These are phyloP conservation scores for Melaleuca quinquenervia DNA, from an alignment of 345 rosid species.

Conservation along the genomic window DNA sequence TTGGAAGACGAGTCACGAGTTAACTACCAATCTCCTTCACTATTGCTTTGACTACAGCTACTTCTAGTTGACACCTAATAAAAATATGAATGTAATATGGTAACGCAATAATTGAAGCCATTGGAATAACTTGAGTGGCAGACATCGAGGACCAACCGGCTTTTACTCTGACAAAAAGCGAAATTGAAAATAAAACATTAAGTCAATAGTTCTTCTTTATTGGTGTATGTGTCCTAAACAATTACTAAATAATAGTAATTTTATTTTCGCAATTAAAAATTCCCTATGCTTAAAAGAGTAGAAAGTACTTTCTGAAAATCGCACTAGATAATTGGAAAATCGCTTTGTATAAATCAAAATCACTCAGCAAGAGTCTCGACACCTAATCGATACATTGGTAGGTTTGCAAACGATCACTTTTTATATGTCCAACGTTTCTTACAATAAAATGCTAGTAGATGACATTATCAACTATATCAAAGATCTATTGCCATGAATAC, in stretches of 20 bases:
- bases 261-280: not conserved
- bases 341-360: too few relatives aligned
- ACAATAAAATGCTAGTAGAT: rapidly evolving
- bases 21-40: not conserved
- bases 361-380: not conserved
- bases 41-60: not conserved
- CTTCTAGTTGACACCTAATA: not conserved
- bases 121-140: not conserved
- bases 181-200: not conserved
- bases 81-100: not conserved
- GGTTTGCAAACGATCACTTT: not conserved
- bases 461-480: not conserved
- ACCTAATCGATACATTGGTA: rapidly evolving
- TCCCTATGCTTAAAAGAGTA: not conserved
- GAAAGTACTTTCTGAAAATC: not conserved
- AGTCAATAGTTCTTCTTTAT: not conserved
- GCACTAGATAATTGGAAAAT: rapidly evolving
- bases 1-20: not conserved
- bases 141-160: not conserved
- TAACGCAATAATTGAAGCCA: not conserved
- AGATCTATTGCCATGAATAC: not conserved
- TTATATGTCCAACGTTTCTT: rapidly evolving
- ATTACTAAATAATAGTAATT: not conserved
- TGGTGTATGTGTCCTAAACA: not conserved
- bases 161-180: not conserved